Base-by-base conservation (phyloP, 2,329 filamentous ascomycete genomes). In the Plectosphaerella sp. region DNA sequence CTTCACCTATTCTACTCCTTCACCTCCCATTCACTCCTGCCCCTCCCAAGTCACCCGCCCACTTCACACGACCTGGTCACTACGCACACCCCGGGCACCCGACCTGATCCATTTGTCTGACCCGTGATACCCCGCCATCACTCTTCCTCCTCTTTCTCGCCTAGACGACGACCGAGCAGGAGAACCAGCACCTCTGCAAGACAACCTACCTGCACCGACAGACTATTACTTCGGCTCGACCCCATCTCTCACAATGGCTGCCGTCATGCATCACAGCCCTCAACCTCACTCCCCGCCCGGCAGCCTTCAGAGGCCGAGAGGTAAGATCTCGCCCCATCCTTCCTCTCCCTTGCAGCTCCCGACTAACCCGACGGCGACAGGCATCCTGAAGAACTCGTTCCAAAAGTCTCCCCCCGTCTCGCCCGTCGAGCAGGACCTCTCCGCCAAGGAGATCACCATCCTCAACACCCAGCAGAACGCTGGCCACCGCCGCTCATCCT, bases 391-490 rank as follows among this genome's bases (percentile, higher is more conserved):
- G 74, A 96, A 96, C 75, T 87, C 89, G 47, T 90, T 80, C 56
- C 86, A 81, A 61, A 76, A 79, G 54, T 81, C 83, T 28, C 80
- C 84, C 18, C 76, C 79, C 67, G 55, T 78, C 70, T 60, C 81
- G 68, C 60, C 79, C 63, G 63, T 76, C 52, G 73, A 75, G 60
- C 67, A 76, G 62, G 70, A 83, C 67, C 59, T 84, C 60, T 83
- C 83, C 4, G 87, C 91, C 59, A 94, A 95, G 73, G 94, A 97
- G 66, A 78, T 97, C 62, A 95, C 91, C 4, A 83, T 97, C 54
- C 86, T 92, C 69, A 99, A 99, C 73, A 99, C 94, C 1, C 83
- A 97, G 56, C 84, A 89, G 67, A 99, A 99, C 75, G 91, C 94
- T 45, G 94, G 94, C 35, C 89, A 88, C 59, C 88, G 90, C 49